These are phyloP conservation scores for Boletales sp. DNA, from an alignment of 768 basidiomycete genomes.

Conservation along the genomic window DNA sequence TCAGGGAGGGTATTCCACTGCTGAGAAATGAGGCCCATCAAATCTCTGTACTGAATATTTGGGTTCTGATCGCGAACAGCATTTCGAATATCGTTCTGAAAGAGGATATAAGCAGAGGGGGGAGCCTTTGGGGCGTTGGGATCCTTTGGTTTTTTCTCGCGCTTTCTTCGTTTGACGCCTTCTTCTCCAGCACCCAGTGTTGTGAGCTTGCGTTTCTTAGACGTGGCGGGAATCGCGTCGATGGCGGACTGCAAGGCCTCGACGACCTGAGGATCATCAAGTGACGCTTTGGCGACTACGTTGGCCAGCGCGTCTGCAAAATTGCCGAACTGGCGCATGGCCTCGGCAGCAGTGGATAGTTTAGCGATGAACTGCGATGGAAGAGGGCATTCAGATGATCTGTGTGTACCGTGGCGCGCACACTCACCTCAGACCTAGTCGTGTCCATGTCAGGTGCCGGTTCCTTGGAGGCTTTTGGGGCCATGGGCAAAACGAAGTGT, in stretches of 20 bases:
- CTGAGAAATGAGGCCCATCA: conserved; percentile 67
- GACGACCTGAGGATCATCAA: conserved; percentile 29
- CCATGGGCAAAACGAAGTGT: conserved; percentile 17
- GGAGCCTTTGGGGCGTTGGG: conserved; percentile 95
- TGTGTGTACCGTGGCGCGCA: conserved; percentile 7
- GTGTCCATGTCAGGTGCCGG: conserved; percentile 23
- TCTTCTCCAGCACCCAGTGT: conserved; percentile 33
- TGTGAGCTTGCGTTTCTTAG: conserved; percentile 52
- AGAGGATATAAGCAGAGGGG: conserved; percentile 88
- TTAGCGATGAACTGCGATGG: conserved; percentile 49
- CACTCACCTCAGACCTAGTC: conserved; percentile 29
- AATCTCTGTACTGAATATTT: conserved; percentile 62
- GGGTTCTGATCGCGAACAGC: conserved; percentile 66
- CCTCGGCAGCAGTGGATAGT: conserved; percentile 54
- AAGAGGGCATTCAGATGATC: conserved; percentile 21
- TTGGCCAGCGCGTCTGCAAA: conserved; percentile 59
- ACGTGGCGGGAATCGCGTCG: conserved; percentile 29
- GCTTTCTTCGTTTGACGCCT: conserved; percentile 32
- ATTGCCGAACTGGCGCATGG: conserved; percentile 60
- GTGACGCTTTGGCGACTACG: conserved; percentile 39
- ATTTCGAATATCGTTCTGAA: conserved; percentile 87
- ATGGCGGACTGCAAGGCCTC: conserved; percentile 27
- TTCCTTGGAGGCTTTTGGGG: conserved; percentile 25
- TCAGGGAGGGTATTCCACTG: conserved; percentile 69
- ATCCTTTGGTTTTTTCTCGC: conserved; percentile 69